Percentiles rank a stretch among this genome's conserved stretches.
phyloP scores from a whole-genome alignment of 164 flowering plant species.

The Hamamelis virginiana region DNA sequence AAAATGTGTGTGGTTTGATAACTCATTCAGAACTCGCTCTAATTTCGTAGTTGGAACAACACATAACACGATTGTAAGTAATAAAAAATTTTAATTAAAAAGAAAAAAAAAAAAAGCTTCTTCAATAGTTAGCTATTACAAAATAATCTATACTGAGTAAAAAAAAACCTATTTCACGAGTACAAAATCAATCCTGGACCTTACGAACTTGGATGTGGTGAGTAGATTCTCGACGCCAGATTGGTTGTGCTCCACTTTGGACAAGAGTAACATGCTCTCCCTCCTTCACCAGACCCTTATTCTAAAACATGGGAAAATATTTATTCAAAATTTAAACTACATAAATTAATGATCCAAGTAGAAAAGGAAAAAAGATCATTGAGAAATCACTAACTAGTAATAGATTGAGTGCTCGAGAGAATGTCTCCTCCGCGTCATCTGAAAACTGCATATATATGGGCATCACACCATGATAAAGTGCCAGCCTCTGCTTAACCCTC shows the following conservation, averaged over 20 bases:
- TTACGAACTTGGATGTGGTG: constrained; percentile 94
- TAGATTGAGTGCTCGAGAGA: constrained; percentile 69
- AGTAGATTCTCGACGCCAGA: constrained; percentile 88
- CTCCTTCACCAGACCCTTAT: constrained; percentile 52
- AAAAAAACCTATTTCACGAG: background rate
- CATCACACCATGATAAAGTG: constrained; percentile 82
- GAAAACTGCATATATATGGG: constrained; percentile 89
- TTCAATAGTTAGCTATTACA: constrained; percentile 2
- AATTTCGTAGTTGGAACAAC: background rate
- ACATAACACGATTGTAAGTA: background rate
- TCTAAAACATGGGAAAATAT: constrained; percentile 35
- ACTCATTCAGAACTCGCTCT: background rate
- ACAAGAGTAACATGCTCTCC: constrained; percentile 88
- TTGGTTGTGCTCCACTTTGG: constrained; percentile 94
- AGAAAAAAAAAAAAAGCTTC: background rate
- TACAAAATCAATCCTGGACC: constrained; percentile 45
- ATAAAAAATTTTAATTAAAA: background rate
- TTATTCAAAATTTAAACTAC: background rate
- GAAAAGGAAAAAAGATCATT: background rate
- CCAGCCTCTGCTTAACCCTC: constrained; percentile 82
- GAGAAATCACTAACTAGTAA: constrained; percentile 51
- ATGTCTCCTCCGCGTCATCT: constrained; percentile 90
- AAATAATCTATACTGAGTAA: background rate
- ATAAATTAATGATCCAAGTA: background rate
- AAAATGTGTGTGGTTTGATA: background rate